Evolutionary conservation across 2,329 filamentous ascomycete genomes (phyloP).

Genomic region (Pseudocercospora ulei): DNA sequence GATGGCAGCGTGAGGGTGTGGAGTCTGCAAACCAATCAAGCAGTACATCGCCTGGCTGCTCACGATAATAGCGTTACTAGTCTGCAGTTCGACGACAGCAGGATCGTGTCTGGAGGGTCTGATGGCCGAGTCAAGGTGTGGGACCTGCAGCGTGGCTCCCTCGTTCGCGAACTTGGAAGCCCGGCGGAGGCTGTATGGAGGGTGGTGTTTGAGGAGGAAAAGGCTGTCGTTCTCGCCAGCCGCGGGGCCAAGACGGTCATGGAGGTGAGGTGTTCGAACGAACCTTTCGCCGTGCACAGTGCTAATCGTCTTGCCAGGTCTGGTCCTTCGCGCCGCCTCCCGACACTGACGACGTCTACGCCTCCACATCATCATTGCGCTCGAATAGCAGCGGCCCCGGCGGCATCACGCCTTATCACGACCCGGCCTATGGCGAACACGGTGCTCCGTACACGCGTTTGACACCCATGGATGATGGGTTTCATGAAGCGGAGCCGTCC

Average conservation of each 20-base stretch:
- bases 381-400: conserved; percentile 16
- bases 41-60: conserved; percentile 87
- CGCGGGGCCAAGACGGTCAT: conserved; percentile 81
- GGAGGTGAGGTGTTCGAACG: conserved; percentile 54
- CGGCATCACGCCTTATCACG: conserved; percentile 26
- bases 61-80: conserved; percentile 98
- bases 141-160: conserved; percentile 83
- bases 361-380: conserved; percentile 13
- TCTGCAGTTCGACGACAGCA: conserved; percentile 89
- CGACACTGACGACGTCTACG: conserved; percentile 33
- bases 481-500: conserved; percentile 1
- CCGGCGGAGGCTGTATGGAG: conserved; percentile 95
- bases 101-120: conserved; percentile 90
- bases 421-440: conserved; percentile 29
- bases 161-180: conserved; percentile 81
- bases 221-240: conserved; percentile 89
- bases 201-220: conserved; percentile 96
- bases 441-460: conserved; percentile 20
- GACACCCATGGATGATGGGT: neutral
- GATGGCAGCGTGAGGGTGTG: conserved; percentile 94
- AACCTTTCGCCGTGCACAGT: neutral
- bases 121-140: conserved; percentile 98
- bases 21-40: conserved; percentile 81
- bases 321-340: conserved; percentile 91
- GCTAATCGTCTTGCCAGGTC: conserved; percentile 50